Conservation (phyloP, 495 filamentous ascomycete genomes). For the Delitschia confertaspora region DNA sequence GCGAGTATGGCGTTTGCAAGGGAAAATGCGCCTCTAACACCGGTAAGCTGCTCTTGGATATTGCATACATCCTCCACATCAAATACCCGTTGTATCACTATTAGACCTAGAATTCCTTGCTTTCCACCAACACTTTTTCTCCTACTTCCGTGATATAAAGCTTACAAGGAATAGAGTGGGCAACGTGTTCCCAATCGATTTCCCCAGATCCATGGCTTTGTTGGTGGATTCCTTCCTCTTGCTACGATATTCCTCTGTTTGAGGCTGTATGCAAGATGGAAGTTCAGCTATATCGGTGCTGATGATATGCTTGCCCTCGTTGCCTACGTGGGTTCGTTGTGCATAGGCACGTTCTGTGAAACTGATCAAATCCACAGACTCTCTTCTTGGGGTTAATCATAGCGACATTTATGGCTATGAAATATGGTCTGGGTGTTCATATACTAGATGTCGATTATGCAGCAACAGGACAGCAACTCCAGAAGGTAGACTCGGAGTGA, state of each 20-base stretch:
- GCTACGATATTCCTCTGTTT: background rate
- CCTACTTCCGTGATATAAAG: no score
- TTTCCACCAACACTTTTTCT: no score
- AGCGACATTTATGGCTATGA: background rate
- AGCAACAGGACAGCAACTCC: background rate
- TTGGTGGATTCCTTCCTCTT: background rate
- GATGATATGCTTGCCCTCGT: background rate
- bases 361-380: no score
- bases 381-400: background rate
- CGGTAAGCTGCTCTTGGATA: no score
- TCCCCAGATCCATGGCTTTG: background rate
- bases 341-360: no score
- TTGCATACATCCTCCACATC: no score
- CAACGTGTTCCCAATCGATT: slow-evolving; percentile 4
- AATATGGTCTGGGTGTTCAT: slow-evolving; percentile 1
- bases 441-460: background rate
- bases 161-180: no score
- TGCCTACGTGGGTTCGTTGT: background rate
- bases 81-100: no score
- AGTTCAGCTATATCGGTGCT: background rate
- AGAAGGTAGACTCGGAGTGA: no score
- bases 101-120: no score
- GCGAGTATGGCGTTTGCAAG: no score
- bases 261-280: background rate
- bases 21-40: no score